phyloP scores from a whole-genome alignment of 768 basidiomycete genomes.

The Xerocomellus dryophilus region DNA sequence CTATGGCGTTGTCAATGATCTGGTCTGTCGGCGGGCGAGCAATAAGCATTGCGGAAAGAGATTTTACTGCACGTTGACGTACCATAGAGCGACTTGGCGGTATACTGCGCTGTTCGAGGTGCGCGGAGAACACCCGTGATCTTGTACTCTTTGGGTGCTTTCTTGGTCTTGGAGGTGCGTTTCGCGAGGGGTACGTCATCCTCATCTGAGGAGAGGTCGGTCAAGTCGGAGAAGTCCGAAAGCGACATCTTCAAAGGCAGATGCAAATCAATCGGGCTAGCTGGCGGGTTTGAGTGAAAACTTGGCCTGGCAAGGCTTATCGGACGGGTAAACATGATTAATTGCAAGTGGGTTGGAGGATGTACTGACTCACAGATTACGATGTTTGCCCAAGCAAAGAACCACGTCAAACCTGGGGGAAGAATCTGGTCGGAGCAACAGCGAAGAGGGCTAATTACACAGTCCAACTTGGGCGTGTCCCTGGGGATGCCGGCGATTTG shows the following conservation, averaged over 20 bases:
- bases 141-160: slow-evolving; percentile 29
- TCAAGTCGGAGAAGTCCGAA: slow-evolving; percentile 46
- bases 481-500: slow-evolving; percentile 9
- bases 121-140: slow-evolving; percentile 34
- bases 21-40: slow-evolving; percentile 36
- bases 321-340: not conserved
- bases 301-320: not conserved
- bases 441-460: not conserved
- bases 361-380: not conserved
- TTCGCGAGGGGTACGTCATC: slow-evolving; percentile 31
- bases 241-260: slow-evolving; percentile 28
- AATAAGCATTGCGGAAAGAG: not conserved
- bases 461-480: not conserved
- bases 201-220: slow-evolving; percentile 44
- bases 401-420: not conserved
- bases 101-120: slow-evolving; percentile 40
- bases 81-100: slow-evolving; percentile 47
- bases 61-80: slow-evolving; percentile 1
- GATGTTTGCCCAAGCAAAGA: not conserved
- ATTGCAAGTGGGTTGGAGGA: not conserved
- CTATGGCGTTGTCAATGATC: slow-evolving; percentile 44
- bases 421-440: not conserved
- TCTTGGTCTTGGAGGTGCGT: slow-evolving; percentile 22
- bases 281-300: not conserved
- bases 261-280: not conserved